Conservation (phyloP, 2,329 filamentous ascomycete genomes). For the Xylariaceae sp. region DNA sequence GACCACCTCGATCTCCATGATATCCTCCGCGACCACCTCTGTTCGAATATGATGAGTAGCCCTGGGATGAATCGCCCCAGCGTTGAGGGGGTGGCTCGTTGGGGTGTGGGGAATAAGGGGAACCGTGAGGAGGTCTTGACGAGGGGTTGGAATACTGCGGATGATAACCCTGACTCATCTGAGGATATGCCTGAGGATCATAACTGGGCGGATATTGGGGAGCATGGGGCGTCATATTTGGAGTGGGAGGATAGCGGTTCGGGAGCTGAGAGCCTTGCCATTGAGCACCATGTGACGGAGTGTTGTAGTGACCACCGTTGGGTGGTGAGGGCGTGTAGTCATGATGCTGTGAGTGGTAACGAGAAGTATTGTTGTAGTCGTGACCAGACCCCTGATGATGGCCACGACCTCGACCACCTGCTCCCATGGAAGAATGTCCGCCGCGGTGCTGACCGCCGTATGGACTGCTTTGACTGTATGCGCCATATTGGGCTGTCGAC, state of each 20-base stretch:
- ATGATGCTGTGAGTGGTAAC: conserved; percentile 27
- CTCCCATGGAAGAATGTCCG: conserved; percentile 20
- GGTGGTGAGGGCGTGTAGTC: conserved; percentile 23
- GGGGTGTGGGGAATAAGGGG: conserved; percentile 38
- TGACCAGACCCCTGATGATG: conserved; percentile 24
- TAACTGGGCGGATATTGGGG: conserved; percentile 34
- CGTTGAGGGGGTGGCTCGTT: conserved; percentile 39
- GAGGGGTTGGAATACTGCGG: conserved; percentile 32
- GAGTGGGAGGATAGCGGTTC: conserved; percentile 21
- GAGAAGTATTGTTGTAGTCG: conserved; percentile 23
- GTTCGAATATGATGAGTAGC: conserved; percentile 29
- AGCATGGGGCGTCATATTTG: conserved; percentile 34
- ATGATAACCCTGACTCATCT: conserved; percentile 37
- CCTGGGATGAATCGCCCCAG: conserved; percentile 36
- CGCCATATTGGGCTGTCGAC: conserved; percentile 24
- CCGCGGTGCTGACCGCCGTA: conserved; percentile 37
- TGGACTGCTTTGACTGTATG: conserved; percentile 36
- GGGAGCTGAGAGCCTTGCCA: conserved; percentile 31
- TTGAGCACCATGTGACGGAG: conserved; percentile 30
- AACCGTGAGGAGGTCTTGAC: conserved; percentile 33
- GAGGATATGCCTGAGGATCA: conserved; percentile 43
- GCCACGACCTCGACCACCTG: conserved; percentile 24
- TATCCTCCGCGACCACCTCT: conserved; percentile 42
- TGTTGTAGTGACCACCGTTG: conserved; percentile 22
- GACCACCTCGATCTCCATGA: conserved; percentile 41